These are phyloP conservation scores for Torulaspora globosa DNA, from an alignment of 1,139 yeast genomes.

Conservation along the genomic window DNA sequence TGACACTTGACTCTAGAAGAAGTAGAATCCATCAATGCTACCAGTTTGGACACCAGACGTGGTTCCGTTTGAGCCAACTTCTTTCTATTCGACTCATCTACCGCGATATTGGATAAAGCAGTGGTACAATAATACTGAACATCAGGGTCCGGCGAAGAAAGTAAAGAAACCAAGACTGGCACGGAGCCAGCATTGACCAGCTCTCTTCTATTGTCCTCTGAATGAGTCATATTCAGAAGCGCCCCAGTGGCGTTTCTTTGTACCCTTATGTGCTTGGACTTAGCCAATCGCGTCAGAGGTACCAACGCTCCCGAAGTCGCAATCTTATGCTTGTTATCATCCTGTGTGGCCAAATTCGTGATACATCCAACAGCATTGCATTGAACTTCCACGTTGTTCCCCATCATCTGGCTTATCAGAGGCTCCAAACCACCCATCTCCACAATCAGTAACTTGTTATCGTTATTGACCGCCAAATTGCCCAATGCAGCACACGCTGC, in stretches of 20 bases:
- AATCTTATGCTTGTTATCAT: conserved; percentile 90
- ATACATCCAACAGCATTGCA: conserved; percentile 99
- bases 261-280: conserved; percentile 89
- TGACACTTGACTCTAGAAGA: conserved; percentile 96
- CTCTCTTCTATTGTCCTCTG: conserved; percentile 94
- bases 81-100: conserved; percentile 85
- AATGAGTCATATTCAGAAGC: conserved; percentile 93
- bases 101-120: conserved; percentile 94
- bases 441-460: conserved; percentile 85
- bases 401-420: conserved; percentile 93
- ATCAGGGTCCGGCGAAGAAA: conserved; percentile 86
- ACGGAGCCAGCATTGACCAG: conserved; percentile 97
- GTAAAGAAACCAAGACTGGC: conserved; percentile 86
- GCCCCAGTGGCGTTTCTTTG: conserved; percentile 99
- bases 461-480: conserved; percentile 92
- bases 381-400: conserved; percentile 94
- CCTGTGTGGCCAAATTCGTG: conserved; percentile 97
- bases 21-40: conserved; percentile 84
- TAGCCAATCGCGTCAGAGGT: conserved; percentile 90
- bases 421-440: conserved; percentile 99
- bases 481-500: conserved; percentile 99
- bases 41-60: conserved; percentile 83
- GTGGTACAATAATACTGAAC: conserved; percentile 98
- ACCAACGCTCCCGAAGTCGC: conserved; percentile 96
- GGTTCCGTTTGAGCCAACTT: conserved; percentile 90